Conservation (phyloP, 2,329 filamentous ascomycete genomes). For the Fusarium azukiicola region DNA sequence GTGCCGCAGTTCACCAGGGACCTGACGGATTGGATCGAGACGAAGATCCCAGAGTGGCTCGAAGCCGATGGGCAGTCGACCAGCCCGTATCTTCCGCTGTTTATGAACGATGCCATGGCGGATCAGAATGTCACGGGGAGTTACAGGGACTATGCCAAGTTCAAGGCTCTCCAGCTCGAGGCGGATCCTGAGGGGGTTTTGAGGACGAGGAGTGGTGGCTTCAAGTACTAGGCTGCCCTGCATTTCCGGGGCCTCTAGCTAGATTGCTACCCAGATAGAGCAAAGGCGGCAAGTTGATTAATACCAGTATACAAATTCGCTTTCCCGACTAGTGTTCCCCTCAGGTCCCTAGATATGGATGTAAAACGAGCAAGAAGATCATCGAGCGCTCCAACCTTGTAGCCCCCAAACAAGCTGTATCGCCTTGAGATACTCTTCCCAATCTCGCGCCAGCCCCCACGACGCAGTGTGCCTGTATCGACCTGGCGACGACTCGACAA, state of each 20-base stretch:
- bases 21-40: constrained; percentile 31
- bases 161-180: constrained; percentile 13
- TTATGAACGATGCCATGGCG: constrained; percentile 22
- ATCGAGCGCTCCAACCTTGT: neutral
- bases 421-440: neutral
- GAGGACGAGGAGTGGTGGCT: constrained; percentile 2
- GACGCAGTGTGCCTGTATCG: neutral
- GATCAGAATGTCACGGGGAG: constrained; percentile 21
- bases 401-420: neutral
- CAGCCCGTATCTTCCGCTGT: neutral
- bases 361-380: no score
- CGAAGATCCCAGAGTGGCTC: constrained; percentile 11
- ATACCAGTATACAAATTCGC: no score
- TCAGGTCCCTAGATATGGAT: no score
- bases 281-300: neutral
- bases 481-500: neutral
- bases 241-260: neutral
- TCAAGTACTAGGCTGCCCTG: constrained; percentile 5
- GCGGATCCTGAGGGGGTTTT: constrained; percentile 14
- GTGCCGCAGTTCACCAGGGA: constrained; percentile 27
- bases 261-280: no score
- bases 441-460: neutral
- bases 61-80: neutral
- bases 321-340: no score
- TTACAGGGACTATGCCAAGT: constrained; percentile 14